Conservation (phyloP, 2,329 filamentous ascomycete species). For the Parascedosporium putredinis region DNA sequence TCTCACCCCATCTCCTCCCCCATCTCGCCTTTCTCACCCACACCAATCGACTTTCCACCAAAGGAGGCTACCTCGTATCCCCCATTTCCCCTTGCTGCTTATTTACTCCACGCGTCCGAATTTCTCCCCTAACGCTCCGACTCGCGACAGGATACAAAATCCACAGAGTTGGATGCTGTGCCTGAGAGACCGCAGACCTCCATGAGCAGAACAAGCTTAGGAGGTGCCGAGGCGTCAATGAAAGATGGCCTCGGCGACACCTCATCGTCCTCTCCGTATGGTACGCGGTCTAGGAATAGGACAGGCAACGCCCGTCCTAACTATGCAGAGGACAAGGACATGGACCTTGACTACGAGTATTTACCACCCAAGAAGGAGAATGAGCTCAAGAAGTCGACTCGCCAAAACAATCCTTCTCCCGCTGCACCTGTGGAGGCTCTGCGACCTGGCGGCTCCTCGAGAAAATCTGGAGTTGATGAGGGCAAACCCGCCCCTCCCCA, state of each 20-base stretch:
- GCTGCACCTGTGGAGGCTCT: neutral
- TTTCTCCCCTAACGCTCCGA: conserved; percentile 1
- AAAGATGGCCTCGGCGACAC: conserved; percentile 41
- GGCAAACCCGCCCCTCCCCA: neutral
- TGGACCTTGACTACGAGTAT: conserved; percentile 79
- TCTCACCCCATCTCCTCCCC: conserved; percentile 11
- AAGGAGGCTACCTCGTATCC: neutral
- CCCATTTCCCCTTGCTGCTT: conserved; percentile 12
- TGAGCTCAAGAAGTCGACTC: conserved; percentile 46
- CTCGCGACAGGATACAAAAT: conserved; percentile 22
- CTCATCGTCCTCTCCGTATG: conserved; percentile 63
- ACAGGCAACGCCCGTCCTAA: conserved; percentile 72
- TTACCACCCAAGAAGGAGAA: conserved; percentile 45
- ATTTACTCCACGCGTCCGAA: neutral
- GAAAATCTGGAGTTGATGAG: conserved; percentile 7
- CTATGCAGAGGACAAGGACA: conserved; percentile 88
- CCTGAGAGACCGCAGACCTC: conserved; percentile 23
- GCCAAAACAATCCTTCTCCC: conserved; percentile 12
- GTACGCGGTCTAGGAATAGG: conserved; percentile 87
- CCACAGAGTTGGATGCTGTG: conserved; percentile 16
- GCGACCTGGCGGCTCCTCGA: conserved; percentile 7
- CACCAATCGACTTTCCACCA: conserved; percentile 2
- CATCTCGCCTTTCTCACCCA: conserved; percentile 11
- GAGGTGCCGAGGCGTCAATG: conserved; percentile 26
- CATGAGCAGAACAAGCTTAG: conserved; percentile 38